A percentile compares a stretch with the other conserved stretches of the same genome.
Conservation (phyloP, 495 filamentous ascomycete species). For the Astrocystis sublimbata region DNA sequence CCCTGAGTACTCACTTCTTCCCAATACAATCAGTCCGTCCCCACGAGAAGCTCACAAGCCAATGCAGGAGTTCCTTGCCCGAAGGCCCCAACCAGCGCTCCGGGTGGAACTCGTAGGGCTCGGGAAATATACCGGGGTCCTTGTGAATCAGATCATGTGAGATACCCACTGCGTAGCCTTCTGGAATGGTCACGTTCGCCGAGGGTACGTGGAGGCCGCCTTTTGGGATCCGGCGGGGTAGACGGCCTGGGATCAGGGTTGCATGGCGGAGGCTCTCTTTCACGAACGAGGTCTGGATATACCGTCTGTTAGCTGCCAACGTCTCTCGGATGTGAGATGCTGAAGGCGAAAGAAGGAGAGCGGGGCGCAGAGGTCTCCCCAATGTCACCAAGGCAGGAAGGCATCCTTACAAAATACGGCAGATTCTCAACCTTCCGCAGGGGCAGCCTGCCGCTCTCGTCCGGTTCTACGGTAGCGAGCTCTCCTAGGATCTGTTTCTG, state of each 20-base stretch:
- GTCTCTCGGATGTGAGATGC: no score
- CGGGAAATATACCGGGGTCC: not conserved
- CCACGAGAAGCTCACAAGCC: not conserved
- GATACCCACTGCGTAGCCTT: not conserved
- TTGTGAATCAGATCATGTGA: not conserved
- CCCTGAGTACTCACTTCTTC: not conserved
- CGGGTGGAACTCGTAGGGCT: not conserved
- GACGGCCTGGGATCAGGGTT: not conserved
- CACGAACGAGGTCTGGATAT: not conserved
- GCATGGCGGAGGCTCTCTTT: not conserved
- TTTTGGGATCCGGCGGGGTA: not conserved
- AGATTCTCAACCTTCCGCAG: not conserved
- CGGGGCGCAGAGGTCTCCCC: no score
- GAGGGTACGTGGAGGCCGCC: not conserved
- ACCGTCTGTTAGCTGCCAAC: no score
- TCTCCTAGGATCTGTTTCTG: not conserved
- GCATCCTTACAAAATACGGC: not conserved
- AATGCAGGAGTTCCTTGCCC: not conserved
- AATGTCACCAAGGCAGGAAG: no score
- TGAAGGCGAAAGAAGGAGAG: no score
- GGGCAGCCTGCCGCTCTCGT: not conserved
- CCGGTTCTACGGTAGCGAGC: not conserved
- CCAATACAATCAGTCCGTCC: not conserved
- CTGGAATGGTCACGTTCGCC: not conserved
- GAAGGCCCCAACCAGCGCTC: not conserved